These are phyloP conservation scores for Leptodermis oblonga DNA, from an alignment of 257 asterid species.

Conservation along the genomic window DNA sequence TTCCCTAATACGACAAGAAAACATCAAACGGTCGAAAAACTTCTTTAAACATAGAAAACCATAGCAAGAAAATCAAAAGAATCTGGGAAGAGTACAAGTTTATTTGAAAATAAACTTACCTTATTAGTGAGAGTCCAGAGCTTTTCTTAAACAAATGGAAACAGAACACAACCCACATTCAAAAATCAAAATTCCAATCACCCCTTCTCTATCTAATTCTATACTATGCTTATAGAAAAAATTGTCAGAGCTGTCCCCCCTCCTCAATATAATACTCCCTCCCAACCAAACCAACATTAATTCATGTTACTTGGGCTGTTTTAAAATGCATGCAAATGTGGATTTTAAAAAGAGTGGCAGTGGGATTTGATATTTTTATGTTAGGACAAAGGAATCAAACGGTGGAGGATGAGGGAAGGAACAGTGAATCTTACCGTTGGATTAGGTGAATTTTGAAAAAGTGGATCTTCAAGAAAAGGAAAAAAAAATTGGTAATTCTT, in stretches of 20 bases:
- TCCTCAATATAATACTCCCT: slow-evolving; percentile 1
- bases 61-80: slow-evolving; percentile 14
- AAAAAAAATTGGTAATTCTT: too few relatives aligned
- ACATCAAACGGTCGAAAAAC: slow-evolving; percentile 36
- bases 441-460: slow-evolving; percentile 48
- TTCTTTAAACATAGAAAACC: slow-evolving; percentile 7
- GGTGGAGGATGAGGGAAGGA: slow-evolving; percentile 31
- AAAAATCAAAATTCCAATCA: slow-evolving; percentile 35
- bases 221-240: slow-evolving; percentile 30
- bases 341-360: background rate
- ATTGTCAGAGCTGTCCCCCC: slow-evolving; percentile 39
- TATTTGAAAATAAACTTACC: slow-evolving; percentile 24
- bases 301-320: background rate
- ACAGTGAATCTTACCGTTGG: slow-evolving; percentile 62
- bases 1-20: slow-evolving; percentile 19
- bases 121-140: slow-evolving; percentile 18
- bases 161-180: slow-evolving; percentile 32
- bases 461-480: background rate
- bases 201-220: background rate
- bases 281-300: background rate
- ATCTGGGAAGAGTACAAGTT: slow-evolving; percentile 15
- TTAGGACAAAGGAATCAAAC: slow-evolving; percentile 20
- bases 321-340: slow-evolving; percentile 1
- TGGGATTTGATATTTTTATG: background rate
- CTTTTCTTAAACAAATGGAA: slow-evolving; percentile 20